Base-by-base conservation (phyloP, 768 basidiomycete species). In the Podaxis carcinomalis region DNA sequence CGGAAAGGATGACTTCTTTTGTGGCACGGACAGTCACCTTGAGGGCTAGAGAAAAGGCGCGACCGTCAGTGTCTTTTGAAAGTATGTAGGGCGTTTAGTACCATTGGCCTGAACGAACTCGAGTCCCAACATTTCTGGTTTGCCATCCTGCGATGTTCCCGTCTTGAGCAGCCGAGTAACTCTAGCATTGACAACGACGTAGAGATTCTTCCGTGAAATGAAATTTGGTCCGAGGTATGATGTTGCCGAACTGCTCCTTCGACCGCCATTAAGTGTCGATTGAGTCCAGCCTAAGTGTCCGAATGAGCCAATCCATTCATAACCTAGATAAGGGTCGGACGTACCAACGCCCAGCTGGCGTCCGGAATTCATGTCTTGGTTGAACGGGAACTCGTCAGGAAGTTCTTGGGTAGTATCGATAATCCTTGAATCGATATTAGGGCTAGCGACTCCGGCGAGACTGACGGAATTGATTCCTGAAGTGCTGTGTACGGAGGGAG, bases 181-280 rank as follows among this genome's bases (percentile, higher is more conserved):
- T n/a, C 66, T 62, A 32, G 67, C 63, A 42, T 67, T 59, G n/a
- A 68, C 59, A 6, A 77, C 53, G 27, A 77, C 67, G 37, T 72
- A 56, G 4, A 76, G 63, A 54, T 76, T 77, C 5, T 65, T 55
- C 1, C 75, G 69, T 2, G 53, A 60, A 6, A 67, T 49, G 35
- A 65, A 71, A 10, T 72, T 63, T 0, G 69, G 66, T 1, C 67
- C 68, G 23, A 76, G 63, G 60, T 76, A 75, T 0, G 73, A 65
- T 5, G 70, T 69, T 9, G 73, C 73, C 19, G 73, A 66, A 57
- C 69, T 74, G 27, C 62, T 63, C 23, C 62, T 19, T 25, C 47
- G 23, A 5, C 62, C 51, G 21, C 37, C 52, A 7, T 54, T 58
- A 42, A 63, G 37, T 0, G 62, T 63, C 4, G 47, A n/a, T 46